A percentile compares a stretch with the other conserved stretches of the same genome.
Evolutionary conservation across 148 eudicot species (phyloP).

Genomic region (Hydrangea macrophylla): DNA sequence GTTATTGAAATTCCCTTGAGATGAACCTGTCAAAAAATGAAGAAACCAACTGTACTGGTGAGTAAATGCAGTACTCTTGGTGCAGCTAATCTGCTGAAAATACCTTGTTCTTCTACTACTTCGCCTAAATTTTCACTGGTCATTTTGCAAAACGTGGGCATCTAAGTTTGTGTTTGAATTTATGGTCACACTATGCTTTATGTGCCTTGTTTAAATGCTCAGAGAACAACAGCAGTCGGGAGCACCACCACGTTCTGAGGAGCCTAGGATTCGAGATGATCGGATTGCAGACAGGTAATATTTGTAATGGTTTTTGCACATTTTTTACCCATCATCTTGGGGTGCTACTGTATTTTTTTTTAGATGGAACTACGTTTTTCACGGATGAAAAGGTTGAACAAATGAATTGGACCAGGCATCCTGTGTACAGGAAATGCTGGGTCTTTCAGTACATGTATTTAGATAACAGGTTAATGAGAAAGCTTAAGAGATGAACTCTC

Average conservation of each 20-base stretch:
- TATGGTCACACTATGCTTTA: constrained; percentile 4
- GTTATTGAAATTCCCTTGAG: neutral
- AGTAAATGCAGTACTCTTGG: no score
- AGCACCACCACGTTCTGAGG: constrained; percentile 72
- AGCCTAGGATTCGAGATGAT: constrained; percentile 80
- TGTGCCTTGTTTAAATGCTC: constrained; percentile 14
- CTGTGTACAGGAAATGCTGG: neutral
- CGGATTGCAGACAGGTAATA: constrained; percentile 49
- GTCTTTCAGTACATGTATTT: neutral
- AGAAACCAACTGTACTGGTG: no score
- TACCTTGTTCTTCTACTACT: no score
- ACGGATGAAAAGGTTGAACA: constrained; percentile 1
- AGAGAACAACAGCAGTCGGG: constrained; percentile 75
- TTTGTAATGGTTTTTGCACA: neutral
- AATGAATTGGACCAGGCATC: neutral
- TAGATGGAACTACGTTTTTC: neutral
- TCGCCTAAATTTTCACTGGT: no score
- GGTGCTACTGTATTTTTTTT: neutral
- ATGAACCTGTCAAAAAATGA: neutral
- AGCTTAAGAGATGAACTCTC: neutral
- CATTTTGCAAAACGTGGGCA: no score
- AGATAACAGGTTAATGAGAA: neutral
- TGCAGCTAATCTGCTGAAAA: no score
- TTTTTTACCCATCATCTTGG: no score
- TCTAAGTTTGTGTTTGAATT: no score